A percentile compares a stretch with the other conserved stretches of the same genome.
Evolutionary conservation across 2,329 filamentous ascomycete species (phyloP).

Genomic region (Colletotrichum theobromicola): DNA sequence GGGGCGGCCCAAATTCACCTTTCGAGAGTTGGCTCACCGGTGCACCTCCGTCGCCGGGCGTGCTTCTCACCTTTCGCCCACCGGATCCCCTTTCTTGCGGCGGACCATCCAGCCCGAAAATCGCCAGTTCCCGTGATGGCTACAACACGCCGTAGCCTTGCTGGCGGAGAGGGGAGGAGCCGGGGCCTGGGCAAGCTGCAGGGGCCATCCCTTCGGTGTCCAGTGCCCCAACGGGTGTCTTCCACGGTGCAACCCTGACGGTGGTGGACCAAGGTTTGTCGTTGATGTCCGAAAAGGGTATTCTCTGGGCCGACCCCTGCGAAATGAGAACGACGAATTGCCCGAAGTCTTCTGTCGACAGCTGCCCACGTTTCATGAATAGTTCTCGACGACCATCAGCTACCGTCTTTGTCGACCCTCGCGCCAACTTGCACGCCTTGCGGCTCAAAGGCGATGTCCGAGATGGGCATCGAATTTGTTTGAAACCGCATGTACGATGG

Average conservation of each 20-base stretch:
- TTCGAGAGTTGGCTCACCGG: neutral
- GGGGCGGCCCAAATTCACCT: neutral
- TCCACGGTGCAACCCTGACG: slow-evolving; percentile 20
- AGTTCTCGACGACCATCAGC: neutral
- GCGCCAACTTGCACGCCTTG: neutral
- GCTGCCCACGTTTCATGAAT: neutral
- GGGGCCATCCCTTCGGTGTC: neutral
- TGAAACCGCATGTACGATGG: neutral
- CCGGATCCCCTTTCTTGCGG: neutral
- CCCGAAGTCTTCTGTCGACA: neutral
- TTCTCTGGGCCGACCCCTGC: neutral
- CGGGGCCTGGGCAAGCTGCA: neutral
- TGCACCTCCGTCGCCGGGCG: neutral
- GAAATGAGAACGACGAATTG: neutral
- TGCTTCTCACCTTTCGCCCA: neutral
- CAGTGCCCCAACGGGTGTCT: neutral
- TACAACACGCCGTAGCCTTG: neutral
- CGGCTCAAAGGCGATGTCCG: neutral
- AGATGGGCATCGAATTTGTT: neutral
- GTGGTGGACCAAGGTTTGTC: neutral
- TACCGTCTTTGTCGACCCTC: neutral
- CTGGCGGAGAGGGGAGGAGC: neutral
- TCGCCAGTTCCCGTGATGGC: neutral
- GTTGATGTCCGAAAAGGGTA: neutral
- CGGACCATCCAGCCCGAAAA: neutral